Evolutionary conservation across 2,329 filamentous ascomycete species (phyloP).

Genomic region (Penicillium verrucosum): DNA sequence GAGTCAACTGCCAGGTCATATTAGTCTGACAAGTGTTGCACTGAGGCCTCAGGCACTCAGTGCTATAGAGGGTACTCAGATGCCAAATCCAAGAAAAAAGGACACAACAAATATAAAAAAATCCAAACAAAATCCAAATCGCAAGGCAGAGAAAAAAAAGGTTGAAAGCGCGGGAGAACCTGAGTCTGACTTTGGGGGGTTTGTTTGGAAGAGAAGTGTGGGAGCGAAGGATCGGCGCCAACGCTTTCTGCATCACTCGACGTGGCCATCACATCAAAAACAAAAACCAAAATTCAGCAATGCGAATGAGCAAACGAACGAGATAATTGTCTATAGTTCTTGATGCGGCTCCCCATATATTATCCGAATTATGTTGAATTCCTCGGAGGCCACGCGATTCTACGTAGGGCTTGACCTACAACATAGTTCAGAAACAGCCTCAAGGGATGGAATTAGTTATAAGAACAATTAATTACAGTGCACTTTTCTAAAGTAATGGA

Average conservation of each 20-base stretch:
- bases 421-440: background rate
- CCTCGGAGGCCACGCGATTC: conserved; percentile 14
- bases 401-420: conserved; percentile 2
- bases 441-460: background rate
- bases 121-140: background rate
- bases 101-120: background rate
- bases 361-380: conserved; percentile 12
- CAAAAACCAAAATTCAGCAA: background rate
- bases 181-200: conserved; percentile 15
- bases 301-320: background rate
- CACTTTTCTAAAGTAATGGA: background rate
- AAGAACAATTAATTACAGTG: background rate
- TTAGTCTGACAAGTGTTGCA: conserved; percentile 29
- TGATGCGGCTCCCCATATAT: background rate
- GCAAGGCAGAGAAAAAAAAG: conserved; percentile 4
- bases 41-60: conserved; percentile 34
- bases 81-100: background rate
- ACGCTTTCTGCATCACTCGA: conserved; percentile 23
- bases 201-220: conserved; percentile 24
- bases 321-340: background rate
- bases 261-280: conserved; percentile 21
- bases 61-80: conserved; percentile 21
- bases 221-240: conserved; percentile 25
- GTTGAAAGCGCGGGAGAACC: conserved; percentile 8
- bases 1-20: conserved; percentile 28